Base-by-base conservation (phyloP, 306 rosid species). In the Pterocarpus santalinus region DNA sequence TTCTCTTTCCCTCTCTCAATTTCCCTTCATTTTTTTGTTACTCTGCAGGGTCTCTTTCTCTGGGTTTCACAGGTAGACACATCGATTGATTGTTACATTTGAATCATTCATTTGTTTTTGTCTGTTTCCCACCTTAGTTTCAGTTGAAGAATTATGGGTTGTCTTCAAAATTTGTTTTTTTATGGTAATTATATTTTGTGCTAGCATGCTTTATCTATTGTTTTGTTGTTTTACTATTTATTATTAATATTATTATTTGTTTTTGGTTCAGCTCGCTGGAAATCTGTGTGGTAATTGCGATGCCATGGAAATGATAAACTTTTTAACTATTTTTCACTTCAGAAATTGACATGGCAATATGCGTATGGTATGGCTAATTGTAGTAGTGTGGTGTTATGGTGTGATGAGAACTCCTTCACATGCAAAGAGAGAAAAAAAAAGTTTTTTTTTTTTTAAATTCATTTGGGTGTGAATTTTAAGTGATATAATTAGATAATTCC, bases 21-120 rank as follows among this genome's bases (percentile, higher is more conserved):
- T 75, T 11, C 5, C 70, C 8, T 11, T 49, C 16, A 14, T 15
- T 38, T 52, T 75, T 55, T 72, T 35, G 9, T 56, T 63, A 44
- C 84, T 75, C 86, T 56, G 33, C 83, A 83, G 78, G 72, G 52
- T 76, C 76, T 64, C 73, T 71, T 41, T 77, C 34, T 72, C 70
- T 61, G 5, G 34, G 12, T 47, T 80, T 53, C 4, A 17, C 76
- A 80, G 84, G 84, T 80, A 80, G 68, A 55, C 74, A 16, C 70
- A 5, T 51, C 53, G 77, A 73, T 83, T 83, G 44, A 22, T 72
- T 78, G 14, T 72, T 69, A 43, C 86, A 65, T 72, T 75, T 72
- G 52, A 56, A 65, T 62, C 8, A 9, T 73, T 83, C 60, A 71
- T 51, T 68, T 47, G 2, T 41, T n/a, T 62, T 30, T 36, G 36